Conservation (phyloP, 2,329 filamentous ascomycete genomes). For the Penicillium sp. region DNA sequence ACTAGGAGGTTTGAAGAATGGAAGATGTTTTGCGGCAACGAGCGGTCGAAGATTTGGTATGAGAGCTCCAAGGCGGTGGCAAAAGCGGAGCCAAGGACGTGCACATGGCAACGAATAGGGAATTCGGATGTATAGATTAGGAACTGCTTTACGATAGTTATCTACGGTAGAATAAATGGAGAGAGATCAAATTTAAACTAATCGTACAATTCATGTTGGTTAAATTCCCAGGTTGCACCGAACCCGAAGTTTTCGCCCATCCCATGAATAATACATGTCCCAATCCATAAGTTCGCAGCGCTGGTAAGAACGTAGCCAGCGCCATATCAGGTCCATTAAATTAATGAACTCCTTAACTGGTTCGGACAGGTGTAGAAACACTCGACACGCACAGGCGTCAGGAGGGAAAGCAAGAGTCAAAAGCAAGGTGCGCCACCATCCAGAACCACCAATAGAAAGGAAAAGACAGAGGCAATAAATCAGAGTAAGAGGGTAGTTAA, state of each 20-base stretch:
- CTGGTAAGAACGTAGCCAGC: constrained; percentile 23
- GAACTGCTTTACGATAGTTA: neutral
- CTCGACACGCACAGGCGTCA: constrained; percentile 15
- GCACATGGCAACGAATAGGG: neutral
- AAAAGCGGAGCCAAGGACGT: constrained; percentile 6
- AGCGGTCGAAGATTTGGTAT: constrained; percentile 8
- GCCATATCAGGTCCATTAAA: constrained; percentile 18
- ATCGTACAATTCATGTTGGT: constrained; percentile 32
- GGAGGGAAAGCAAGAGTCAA: constrained; percentile 1
- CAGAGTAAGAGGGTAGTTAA: constrained; percentile 12
- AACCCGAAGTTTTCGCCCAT: constrained; percentile 19
- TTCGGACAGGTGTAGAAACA: constrained; percentile 9
- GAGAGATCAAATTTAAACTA: constrained; percentile 14
- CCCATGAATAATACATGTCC: constrained; percentile 23
- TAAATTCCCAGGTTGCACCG: constrained; percentile 24
- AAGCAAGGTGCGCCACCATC: constrained; percentile 14
- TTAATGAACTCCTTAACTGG: constrained; percentile 13
- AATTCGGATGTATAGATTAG: neutral
- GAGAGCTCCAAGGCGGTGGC: constrained; percentile 22
- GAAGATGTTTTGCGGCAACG: neutral
- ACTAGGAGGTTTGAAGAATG: neutral
- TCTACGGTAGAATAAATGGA: neutral
- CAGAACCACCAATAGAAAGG: constrained; percentile 11
- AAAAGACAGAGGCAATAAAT: constrained; percentile 18
- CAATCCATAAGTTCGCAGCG: constrained; percentile 12